A percentile compares a stretch with the other conserved stretches of the same genome.
These are phyloP conservation scores for Cenchrus fungigraminus DNA, from an alignment of 176 grass and related monocot species.

Conservation along the genomic window DNA sequence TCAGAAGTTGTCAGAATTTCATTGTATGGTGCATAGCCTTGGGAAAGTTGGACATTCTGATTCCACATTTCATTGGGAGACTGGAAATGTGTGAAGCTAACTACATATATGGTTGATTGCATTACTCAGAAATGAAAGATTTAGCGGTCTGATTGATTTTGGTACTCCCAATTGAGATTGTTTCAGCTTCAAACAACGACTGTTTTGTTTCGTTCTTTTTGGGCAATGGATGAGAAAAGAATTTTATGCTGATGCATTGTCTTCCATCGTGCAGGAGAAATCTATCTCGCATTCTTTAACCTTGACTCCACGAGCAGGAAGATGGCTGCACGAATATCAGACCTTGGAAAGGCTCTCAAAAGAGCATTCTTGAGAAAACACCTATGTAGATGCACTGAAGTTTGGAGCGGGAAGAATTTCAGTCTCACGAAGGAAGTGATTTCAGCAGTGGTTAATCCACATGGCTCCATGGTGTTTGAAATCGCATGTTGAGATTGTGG, in stretches of 20 bases:
- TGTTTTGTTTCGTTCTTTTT: not conserved
- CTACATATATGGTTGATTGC: not conserved
- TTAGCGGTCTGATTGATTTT: not conserved
- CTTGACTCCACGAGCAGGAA: conserved; percentile 47
- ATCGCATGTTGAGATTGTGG: conserved; percentile 49
- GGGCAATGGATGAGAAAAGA: not conserved
- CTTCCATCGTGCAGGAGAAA: conserved; percentile 64
- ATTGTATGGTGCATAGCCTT: not conserved
- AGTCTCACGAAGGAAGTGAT: conserved; percentile 37
- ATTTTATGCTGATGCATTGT: not conserved
- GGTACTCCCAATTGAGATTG: not conserved
- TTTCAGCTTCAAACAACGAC: not conserved
- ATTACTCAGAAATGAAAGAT: not conserved
- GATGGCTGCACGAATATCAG: conserved; percentile 59
- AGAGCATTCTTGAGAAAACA: conserved; percentile 39
- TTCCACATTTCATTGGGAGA: not conserved
- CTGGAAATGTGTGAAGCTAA: not conserved
- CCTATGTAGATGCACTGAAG: conserved; percentile 56
- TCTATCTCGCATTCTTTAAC: conserved; percentile 86
- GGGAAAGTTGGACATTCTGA: not conserved
- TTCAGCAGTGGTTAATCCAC: conserved; percentile 56
- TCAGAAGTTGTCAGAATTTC: not conserved
- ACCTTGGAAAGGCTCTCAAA: conserved; percentile 50
- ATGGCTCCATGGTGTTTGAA: conserved; percentile 71
- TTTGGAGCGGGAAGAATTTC: conserved; percentile 56